Evolutionary conservation across 306 rosid genomes (phyloP).

Genomic region (Hippophae gyantsensis): DNA sequence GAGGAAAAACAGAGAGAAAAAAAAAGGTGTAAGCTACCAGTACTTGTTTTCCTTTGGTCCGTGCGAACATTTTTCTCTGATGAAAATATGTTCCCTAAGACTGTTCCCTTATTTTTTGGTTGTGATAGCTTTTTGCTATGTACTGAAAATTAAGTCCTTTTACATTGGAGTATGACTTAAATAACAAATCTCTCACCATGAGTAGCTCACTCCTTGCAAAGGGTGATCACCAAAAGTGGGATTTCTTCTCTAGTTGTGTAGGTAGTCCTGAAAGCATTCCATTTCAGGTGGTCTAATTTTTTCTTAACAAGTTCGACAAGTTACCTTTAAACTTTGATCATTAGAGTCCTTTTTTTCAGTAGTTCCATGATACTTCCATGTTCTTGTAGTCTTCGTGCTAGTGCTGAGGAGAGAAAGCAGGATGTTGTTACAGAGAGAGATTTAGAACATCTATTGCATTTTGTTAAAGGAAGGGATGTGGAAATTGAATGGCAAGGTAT

Average conservation of each 20-base stretch:
- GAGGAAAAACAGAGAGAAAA: too few relatives aligned
- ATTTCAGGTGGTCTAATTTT: background rate
- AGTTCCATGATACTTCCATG: conserved; percentile 16
- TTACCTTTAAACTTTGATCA: background rate
- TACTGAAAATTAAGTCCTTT: too few relatives aligned
- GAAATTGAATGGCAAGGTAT: conserved; percentile 82
- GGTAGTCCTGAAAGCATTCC: background rate
- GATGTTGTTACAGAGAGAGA: conserved; percentile 55
- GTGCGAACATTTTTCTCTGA: too few relatives aligned
- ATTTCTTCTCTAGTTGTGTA: background rate
- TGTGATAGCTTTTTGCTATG: too few relatives aligned
- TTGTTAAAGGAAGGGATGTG: conserved; percentile 63
- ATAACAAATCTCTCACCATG: too few relatives aligned
- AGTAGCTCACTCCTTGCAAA: background rate
- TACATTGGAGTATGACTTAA: too few relatives aligned
- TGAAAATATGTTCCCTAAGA: too few relatives aligned
- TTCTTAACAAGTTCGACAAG: background rate
- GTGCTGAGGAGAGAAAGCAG: conserved; percentile 38
- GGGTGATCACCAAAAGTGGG: background rate
- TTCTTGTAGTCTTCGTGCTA: conserved; percentile 27
- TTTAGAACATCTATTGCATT: conserved; percentile 67
- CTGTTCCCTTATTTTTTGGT: too few relatives aligned
- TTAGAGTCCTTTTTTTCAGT: conserved; percentile 16
- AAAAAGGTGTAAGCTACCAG: too few relatives aligned
- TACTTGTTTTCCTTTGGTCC: too few relatives aligned